Evolutionary conservation across 169 alveolate species (phyloP).

Genomic region (Toxoplasma gondii): DNA sequence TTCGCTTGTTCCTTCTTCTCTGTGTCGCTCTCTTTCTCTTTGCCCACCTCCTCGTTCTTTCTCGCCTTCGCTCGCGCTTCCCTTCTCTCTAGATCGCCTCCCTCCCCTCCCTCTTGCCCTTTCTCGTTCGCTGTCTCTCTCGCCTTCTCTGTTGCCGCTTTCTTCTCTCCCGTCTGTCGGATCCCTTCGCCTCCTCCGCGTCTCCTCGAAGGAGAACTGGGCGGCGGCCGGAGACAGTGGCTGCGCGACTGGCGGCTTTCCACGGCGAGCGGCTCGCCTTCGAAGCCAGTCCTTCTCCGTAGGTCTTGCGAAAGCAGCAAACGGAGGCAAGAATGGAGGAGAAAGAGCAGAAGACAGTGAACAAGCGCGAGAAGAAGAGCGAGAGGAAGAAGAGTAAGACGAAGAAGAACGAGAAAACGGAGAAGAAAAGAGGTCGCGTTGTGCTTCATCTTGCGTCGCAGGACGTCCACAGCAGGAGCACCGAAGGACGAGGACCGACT

Average conservation of each 20-base stretch:
- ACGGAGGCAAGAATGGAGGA: not conserved
- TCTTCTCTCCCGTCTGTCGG: no score
- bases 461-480: not conserved
- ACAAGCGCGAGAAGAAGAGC: not conserved
- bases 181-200: no score
- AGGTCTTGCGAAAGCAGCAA: no score
- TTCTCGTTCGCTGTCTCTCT: not conserved
- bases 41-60: not conserved
- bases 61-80: not conserved
- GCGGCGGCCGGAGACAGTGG: no score
- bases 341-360: not conserved
- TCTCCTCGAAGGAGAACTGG: no score
- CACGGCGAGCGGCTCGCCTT: no score
- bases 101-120: not conserved
- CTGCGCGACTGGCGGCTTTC: no score
- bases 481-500: not conserved
- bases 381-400: no score
- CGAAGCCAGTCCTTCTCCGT: no score
- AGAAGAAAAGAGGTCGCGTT: not conserved
- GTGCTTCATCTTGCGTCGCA: not conserved
- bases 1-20: not conserved
- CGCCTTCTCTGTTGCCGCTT: not conserved
- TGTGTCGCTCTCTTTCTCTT: not conserved
- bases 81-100: not conserved
- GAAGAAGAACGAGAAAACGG: not conserved